A percentile compares a stretch with the other conserved stretches of the same genome.
phyloP scores from a whole-genome alignment of 305 asterid genomes.

The Plantago coronopus region DNA sequence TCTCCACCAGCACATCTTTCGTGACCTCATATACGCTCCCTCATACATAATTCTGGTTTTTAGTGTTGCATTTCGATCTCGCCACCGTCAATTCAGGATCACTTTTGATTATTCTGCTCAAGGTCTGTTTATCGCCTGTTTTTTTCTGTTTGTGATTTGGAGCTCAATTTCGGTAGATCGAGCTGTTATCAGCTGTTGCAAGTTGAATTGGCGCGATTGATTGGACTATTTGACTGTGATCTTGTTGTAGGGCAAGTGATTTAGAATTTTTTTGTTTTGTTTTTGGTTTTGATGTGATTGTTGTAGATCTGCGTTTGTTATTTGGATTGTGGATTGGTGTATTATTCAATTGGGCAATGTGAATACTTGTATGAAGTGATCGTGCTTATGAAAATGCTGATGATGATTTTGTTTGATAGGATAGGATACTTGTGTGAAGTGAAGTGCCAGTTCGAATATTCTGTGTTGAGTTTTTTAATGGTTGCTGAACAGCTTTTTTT shows the following conservation, averaged over 20 bases:
- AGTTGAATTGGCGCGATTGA: too few relatives aligned
- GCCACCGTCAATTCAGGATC: slow-evolving; percentile 10
- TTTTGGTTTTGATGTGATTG: not conserved
- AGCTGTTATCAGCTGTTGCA: not conserved
- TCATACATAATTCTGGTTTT: not conserved
- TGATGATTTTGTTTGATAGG: not conserved
- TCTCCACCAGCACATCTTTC: not conserved
- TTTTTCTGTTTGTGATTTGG: not conserved
- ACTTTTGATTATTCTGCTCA: not conserved
- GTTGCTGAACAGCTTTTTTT: slow-evolving; percentile 13
- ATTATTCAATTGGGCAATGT: not conserved
- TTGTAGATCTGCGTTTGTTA: not conserved
- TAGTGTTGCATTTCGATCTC: not conserved
- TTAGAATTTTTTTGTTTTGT: too few relatives aligned
- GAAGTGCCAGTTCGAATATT: not conserved
- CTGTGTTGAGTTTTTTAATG: not conserved
- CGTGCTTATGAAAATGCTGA: not conserved
- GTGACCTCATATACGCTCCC: not conserved
- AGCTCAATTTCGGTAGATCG: not conserved
- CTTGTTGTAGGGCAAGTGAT: not conserved
- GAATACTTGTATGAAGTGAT: not conserved
- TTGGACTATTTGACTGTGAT: not conserved
- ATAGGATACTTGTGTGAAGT: not conserved
- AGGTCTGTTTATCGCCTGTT: not conserved
- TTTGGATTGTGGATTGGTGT: not conserved